Evolutionary conservation across 2,329 filamentous ascomycete genomes (phyloP), one percentile per base, ranked within the genome.

Genomic region (Aspergillus novofumigatus): DNA sequence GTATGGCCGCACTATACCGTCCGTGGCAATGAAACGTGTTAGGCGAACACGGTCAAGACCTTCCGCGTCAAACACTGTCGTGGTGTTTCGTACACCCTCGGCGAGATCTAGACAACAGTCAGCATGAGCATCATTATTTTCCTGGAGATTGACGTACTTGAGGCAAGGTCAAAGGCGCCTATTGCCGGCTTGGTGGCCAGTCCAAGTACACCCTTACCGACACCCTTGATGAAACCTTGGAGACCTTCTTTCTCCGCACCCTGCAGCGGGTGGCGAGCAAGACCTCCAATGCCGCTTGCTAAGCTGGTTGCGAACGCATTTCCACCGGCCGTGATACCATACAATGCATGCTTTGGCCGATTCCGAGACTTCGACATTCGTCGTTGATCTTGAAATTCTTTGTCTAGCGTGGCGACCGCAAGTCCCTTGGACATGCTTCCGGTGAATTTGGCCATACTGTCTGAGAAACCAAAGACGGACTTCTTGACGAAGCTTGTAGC

Each of bases 401-500:
- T 97, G 79, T 99, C 94, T 63, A 99, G 84, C 4, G 93, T 97
- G 20, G 94, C 94, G 35, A 92, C 94, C 2, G 94, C 92, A 50
- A 99, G 85, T 58, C 94, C 94, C 77, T 99, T 99, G 65, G 92
- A 95, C 75, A 99, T 89, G 73, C 91, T 96, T 53, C 95, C 95
- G 1, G 95, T 99, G 72, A 97, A 90, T 72, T 99, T 99, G 65
- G 92, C 94, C 78, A 99, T 92, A 69, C 91, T 96, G 79, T 99
- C 95, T 1, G 90, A 95, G 72, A 99, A 90, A 49, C 94, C 95
- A 74, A 96, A 99, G 10, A 99, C 93, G 0, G 92, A 96, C 77
- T 99, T 99, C 82, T 99, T 99, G 65, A 97, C 90, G 69, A 99
- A 97, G 62, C 91, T 96, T 0, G 92, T 93, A 10, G 95, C 94